Base-by-base conservation (phyloP, 116 monocot species). In the Dioscorea cayenensis region DNA sequence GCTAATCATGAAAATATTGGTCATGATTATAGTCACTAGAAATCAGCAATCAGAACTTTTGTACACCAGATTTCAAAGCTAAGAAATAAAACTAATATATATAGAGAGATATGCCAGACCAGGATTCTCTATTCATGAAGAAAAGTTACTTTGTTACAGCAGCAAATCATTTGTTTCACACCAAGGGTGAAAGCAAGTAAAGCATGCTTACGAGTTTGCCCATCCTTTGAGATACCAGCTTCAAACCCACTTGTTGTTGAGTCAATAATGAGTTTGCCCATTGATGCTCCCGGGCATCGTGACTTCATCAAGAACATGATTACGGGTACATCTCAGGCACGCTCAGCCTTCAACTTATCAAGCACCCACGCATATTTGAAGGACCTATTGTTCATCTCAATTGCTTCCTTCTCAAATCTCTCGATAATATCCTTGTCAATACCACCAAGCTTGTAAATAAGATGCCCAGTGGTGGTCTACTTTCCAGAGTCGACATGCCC, bases 121-220 rank as follows among this genome's bases (percentile, higher is more conserved):
- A n/a, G n/a, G n/a, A n/a, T n/a, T n/a, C n/a, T n/a, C n/a, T n/a
- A n/a, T n/a, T n/a, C n/a, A n/a, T n/a, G n/a, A n/a, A n/a, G n/a
- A n/a, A n/a, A n/a, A n/a, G n/a, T n/a, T n/a, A 78, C 82, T 78
- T 82, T 82, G 82, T 82, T 82, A 36, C 82, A 82, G 38, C 82
- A 82, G 78, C 82, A 82, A n/a, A 82, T 82, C 82, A 82, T 82
- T 51, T 82, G 82, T 16, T 75, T 82, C 8, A 78, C 82, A 62
- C 82, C 82, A 67, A 82, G 82, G 29, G 82, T 82, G 78, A 78
- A 82, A 60, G 82, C 82, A 74, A 82, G 82, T 38, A 82, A 63
- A 25, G 82, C 82, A 66, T 82, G 82, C 78, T 82, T 78, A 63
- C 82, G 78, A 17, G 82, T 82, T 66, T 82, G 82, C 1, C 82